These are phyloP conservation scores for Solanum chilense DNA, from an alignment of 257 asterid species.

Conservation along the genomic window DNA sequence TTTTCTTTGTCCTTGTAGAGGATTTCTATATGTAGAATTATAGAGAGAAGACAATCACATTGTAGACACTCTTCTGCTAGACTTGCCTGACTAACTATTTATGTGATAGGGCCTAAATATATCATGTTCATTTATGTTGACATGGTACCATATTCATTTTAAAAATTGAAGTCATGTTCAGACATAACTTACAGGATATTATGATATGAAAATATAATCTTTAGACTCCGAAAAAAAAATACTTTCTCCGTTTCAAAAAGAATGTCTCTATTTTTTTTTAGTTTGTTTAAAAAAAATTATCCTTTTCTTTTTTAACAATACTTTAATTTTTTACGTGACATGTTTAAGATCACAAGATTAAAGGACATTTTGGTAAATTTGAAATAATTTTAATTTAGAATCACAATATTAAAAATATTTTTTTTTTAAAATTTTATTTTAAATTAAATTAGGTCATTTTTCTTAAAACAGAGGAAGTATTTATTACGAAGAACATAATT, in stretches of 20 bases:
- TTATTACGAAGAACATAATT: neutral
- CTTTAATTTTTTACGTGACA: rapidly evolving
- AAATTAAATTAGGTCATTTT: too few relatives aligned
- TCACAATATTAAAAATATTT: too few relatives aligned
- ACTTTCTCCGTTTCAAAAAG: too few relatives aligned
- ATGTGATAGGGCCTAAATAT: neutral
- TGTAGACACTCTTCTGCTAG: neutral
- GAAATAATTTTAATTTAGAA: too few relatives aligned
- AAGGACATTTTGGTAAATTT: too few relatives aligned
- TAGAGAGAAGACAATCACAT: neutral
- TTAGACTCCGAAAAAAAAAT: too few relatives aligned
- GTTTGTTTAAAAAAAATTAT: too few relatives aligned
- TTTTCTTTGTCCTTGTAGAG: neutral
- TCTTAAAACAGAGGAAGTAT: neutral
- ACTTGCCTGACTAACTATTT: neutral
- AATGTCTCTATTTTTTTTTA: too few relatives aligned
- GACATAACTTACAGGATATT: neutral
- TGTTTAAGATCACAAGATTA: too few relatives aligned
- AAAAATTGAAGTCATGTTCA: neutral
- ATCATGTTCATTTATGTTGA: neutral
- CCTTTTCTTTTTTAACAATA: too few relatives aligned
- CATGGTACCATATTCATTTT: neutral
- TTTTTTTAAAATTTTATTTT: too few relatives aligned
- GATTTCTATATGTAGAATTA: neutral
- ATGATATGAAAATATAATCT: neutral